Percentiles rank a stretch among this genome's conserved stretches.
Conservation (phyloP, 495 filamentous ascomycete genomes). For the Penicillium coffeae region DNA sequence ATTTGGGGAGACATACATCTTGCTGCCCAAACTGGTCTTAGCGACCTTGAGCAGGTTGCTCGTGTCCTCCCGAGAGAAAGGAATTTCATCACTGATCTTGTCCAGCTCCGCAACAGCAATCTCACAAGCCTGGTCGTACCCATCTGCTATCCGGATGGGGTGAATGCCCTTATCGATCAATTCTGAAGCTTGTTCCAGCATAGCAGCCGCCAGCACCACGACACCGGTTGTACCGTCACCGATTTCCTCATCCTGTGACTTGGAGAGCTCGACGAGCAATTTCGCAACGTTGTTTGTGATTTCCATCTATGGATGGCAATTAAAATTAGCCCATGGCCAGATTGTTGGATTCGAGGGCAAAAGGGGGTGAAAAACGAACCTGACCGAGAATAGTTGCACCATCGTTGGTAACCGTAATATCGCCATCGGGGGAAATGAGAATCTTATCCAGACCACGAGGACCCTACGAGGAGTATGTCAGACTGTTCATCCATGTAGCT, state of each 20-base stretch:
- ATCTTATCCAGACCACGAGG: conserved; percentile 98
- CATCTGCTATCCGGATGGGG: conserved; percentile 96
- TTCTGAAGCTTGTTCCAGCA: conserved; percentile 96
- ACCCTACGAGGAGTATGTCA: conserved; percentile 50
- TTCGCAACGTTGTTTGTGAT: conserved; percentile 98
- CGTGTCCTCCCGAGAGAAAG: conserved; percentile 73
- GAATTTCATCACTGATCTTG: conserved; percentile 83
- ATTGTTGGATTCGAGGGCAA: conserved; percentile 1
- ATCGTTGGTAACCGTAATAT: conserved; percentile 99
- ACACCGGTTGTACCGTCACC: conserved; percentile 98
- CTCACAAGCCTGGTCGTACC: conserved; percentile 95
- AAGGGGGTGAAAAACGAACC: conserved; percentile 37
- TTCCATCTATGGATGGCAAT: conserved; percentile 69
- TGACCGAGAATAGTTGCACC: conserved; percentile 94
- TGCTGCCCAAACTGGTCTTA: conserved; percentile 93
- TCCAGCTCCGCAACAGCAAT: conserved; percentile 91
- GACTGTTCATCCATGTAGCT: not conserved
- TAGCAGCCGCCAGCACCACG: conserved; percentile 90
- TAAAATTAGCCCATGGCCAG: conserved; percentile 14
- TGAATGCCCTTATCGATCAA: conserved; percentile 99
- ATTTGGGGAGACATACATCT: conserved; percentile 58
- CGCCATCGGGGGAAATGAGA: conserved; percentile 95
- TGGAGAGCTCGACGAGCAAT: conserved; percentile 94
- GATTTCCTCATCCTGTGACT: conserved; percentile 98
- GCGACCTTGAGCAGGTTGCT: conserved; percentile 88